Base-by-base conservation (phyloP, 2,329 filamentous ascomycete species). In the Talaromyces islandicus region DNA sequence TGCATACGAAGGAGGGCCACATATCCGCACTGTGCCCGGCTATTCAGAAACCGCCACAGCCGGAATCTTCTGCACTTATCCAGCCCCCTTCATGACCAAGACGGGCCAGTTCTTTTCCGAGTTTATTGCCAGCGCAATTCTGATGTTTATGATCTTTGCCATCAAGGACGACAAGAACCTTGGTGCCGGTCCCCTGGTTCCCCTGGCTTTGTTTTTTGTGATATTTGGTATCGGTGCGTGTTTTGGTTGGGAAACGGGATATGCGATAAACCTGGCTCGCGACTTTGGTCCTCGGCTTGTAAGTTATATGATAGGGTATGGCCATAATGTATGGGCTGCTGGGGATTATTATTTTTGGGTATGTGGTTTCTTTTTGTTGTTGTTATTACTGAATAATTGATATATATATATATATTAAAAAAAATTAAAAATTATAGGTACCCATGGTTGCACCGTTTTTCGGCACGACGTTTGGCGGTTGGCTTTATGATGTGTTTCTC, bases 241-340 rank as follows among this genome's bases (percentile, higher is more conserved):
- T 69, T 90, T 89, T 67, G 88, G 88, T 7, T 90, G 86, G 86
- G 84, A 91, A 71, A 91, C 88, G 1, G 88, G 88, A 41, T 91
- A 89, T 73, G 88, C 88, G 17, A 89, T 90, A 64, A 91, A 91
- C 67, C 73, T 89, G 48, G 88, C 87, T 38, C 81, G 88, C 72
- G 88, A 91, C 64, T 88, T 91, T 68, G 86, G 87, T 0, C 88
- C 88, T 10, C 78, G 88, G 11, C 71, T 90, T 50, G 83, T 88
- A 63, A 83, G 84, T 1, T 88, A 85, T 68, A 83, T 86, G 68
- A 66, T 90, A 58, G 88, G 88, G 2, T 91, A 91, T 68, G 86
- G 86, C 0, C 72, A 71, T 54, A 81, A 87, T 55, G 88, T 90
- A 0, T 91, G 86, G 85, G 81, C 79, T 10, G 83, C 85, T 0